These are phyloP conservation scores for Neurospora sp. DNA, from an alignment of 495 filamentous ascomycete genomes.

Conservation along the genomic window DNA sequence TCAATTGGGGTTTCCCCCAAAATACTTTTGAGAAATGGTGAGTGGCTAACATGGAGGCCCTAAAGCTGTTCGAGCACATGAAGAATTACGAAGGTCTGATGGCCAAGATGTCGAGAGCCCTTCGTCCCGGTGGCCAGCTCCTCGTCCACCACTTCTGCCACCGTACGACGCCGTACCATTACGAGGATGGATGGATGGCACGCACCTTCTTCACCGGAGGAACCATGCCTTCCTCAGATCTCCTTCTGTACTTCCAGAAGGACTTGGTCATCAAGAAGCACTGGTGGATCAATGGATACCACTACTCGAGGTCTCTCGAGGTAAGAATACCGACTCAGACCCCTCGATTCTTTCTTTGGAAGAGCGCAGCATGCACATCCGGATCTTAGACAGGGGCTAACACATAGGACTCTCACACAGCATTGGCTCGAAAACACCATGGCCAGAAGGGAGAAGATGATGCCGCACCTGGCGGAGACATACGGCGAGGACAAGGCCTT, in stretches of 20 bases:
- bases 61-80: conserved; percentile 59
- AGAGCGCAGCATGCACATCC: not conserved
- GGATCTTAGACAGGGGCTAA: not conserved
- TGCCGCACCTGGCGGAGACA: conserved; percentile 49
- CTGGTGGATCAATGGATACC: conserved; percentile 56
- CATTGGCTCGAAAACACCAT: conserved; percentile 49
- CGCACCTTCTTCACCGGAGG: conserved; percentile 59
- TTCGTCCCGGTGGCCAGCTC: conserved; percentile 50
- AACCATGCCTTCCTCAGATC: conserved; percentile 57
- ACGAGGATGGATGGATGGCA: conserved; percentile 64
- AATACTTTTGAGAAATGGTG: too few relatives aligned
- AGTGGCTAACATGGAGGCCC: not conserved
- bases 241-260: conserved; percentile 55
- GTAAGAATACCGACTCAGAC: conserved; percentile 23
- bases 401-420: conserved; percentile 19
- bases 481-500: conserved; percentile 45
- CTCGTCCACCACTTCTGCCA: conserved; percentile 59
- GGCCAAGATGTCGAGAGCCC: conserved; percentile 44
- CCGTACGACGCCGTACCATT: conserved; percentile 52
- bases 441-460: conserved; percentile 42
- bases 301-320: conserved; percentile 59
- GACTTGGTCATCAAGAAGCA: conserved; percentile 46
- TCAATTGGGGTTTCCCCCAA: not conserved
- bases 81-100: conserved; percentile 60
- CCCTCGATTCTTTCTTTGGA: not conserved